These are phyloP conservation scores for Miscanthus sacchariflorus DNA, from an alignment of 202 grass and related monocot species.

Conservation along the genomic window DNA sequence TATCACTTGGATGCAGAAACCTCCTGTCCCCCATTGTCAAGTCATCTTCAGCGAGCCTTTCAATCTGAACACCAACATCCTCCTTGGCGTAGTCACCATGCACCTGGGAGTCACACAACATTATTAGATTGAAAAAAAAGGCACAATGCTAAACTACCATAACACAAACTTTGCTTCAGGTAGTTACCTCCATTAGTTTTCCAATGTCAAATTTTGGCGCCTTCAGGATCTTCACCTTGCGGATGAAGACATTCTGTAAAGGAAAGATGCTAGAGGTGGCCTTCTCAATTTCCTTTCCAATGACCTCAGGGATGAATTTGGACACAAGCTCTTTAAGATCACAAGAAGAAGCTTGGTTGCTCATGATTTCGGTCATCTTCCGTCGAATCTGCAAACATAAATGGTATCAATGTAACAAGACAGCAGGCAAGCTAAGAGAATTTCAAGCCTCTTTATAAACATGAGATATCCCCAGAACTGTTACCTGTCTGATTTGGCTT, in stretches of 20 bases:
- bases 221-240: slow-evolving; percentile 87
- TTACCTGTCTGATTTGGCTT: slow-evolving; percentile 82
- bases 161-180: background rate
- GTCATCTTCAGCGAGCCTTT: no score
- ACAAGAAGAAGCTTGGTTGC: slow-evolving; percentile 57
- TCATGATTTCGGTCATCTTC: slow-evolving; percentile 84
- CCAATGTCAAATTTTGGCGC: slow-evolving; percentile 81
- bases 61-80: no score
- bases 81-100: no score
- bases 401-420: slow-evolving; percentile 20
- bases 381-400: slow-evolving; percentile 57
- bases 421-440: background rate
- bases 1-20: no score
- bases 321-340: slow-evolving; percentile 79
- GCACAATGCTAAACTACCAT: no score
- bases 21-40: no score
- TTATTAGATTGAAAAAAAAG: no score
- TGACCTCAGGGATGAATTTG: slow-evolving; percentile 80
- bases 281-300: slow-evolving; percentile 86
- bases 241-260: slow-evolving; percentile 77
- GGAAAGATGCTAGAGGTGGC: slow-evolving; percentile 69
- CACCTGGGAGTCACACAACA: no score
- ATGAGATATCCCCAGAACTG: background rate
- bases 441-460: background rate
- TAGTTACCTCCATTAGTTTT: slow-evolving; percentile 78